Percentiles rank a stretch among this genome's conserved stretches.
These are phyloP conservation scores for Chlorella sp. DNA, from an alignment of 139 green algal species.

Conservation along the genomic window DNA sequence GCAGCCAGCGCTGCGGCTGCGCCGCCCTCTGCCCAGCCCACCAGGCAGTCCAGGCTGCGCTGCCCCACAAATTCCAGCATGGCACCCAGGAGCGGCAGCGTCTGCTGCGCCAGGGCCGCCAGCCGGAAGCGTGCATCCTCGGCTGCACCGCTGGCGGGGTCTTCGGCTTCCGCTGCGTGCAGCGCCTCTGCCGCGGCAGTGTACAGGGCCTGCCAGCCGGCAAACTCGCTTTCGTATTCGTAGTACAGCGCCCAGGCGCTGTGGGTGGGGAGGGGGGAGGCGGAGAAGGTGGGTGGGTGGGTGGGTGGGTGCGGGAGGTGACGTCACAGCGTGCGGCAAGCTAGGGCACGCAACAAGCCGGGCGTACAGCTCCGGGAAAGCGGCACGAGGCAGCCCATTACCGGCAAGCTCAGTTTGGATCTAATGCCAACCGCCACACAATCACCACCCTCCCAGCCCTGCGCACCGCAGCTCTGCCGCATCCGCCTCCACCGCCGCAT, in stretches of 20 bases:
- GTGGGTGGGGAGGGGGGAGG: background rate
- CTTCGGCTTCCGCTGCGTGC: background rate
- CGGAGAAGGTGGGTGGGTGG: background rate
- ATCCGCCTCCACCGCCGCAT: background rate
- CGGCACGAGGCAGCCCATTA: too few relatives aligned
- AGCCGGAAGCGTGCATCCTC: background rate
- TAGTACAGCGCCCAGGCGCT: conserved; percentile 40
- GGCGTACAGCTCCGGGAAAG: too few relatives aligned
- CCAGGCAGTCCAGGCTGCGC: conserved; percentile 13
- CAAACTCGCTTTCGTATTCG: conserved; percentile 39
- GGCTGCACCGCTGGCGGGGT: too few relatives aligned
- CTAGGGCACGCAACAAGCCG: too few relatives aligned
- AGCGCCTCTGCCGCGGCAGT: background rate
- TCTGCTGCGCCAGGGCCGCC: conserved; percentile 21
- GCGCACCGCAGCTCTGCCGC: background rate
- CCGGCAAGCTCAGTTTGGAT: too few relatives aligned
- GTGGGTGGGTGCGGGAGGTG: too few relatives aligned
- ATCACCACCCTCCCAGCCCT: background rate
- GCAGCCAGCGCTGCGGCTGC: background rate
- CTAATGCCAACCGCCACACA: background rate
- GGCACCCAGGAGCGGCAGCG: conserved; percentile 30
- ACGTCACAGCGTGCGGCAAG: too few relatives aligned
- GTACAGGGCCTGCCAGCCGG: conserved; percentile 41
- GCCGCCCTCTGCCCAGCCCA: background rate
- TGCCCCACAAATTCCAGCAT: conserved; percentile 14